These are phyloP conservation scores for Bocquillonia castaneifolia DNA, from an alignment of 441 rosid species.

Conservation along the genomic window DNA sequence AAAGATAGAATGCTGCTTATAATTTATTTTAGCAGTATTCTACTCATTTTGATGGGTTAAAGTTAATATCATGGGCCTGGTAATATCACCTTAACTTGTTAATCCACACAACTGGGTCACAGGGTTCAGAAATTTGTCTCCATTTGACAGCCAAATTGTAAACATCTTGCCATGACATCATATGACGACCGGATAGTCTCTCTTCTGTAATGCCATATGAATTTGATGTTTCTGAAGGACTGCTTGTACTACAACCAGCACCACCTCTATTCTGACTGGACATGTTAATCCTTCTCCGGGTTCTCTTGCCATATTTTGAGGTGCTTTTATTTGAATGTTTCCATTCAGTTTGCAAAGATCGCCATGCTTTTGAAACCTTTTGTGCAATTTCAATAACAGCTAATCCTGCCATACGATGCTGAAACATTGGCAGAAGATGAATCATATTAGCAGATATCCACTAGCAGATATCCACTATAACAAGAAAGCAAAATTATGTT, in stretches of 20 bases:
- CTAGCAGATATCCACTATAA: slow-evolving; percentile 17
- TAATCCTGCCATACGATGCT: slow-evolving; percentile 99
- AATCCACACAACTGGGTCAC: slow-evolving; percentile 98
- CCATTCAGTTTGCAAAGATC: slow-evolving; percentile 70
- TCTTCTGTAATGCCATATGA: slow-evolving; percentile 64
- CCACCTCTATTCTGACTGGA: slow-evolving; percentile 96
- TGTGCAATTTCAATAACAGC: slow-evolving; percentile 95
- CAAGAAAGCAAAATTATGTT: slow-evolving; percentile 4
- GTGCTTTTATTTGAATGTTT: slow-evolving; percentile 55
- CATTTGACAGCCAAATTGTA: slow-evolving; percentile 85
- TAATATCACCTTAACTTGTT: slow-evolving; percentile 72
- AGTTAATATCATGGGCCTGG: slow-evolving; percentile 9
- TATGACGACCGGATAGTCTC: slow-evolving; percentile 52
- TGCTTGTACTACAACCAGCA: slow-evolving; percentile 91
- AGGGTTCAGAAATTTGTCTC: slow-evolving; percentile 99
- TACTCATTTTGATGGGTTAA: slow-evolving; percentile 9
- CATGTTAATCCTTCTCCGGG: slow-evolving; percentile 64
- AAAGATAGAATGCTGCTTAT: not conserved
- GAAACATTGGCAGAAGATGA: slow-evolving; percentile 33
- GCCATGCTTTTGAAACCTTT: slow-evolving; percentile 91
- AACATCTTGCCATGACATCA: slow-evolving; percentile 83
- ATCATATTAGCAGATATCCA: slow-evolving; percentile 18
- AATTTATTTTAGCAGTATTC: slow-evolving; percentile 4
- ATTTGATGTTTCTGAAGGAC: slow-evolving; percentile 59
- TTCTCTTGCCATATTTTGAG: slow-evolving; percentile 58